These are phyloP conservation scores for Mortierella alpina DNA, from an alignment of 192 early-diverging fungal genomes.

Conservation along the genomic window DNA sequence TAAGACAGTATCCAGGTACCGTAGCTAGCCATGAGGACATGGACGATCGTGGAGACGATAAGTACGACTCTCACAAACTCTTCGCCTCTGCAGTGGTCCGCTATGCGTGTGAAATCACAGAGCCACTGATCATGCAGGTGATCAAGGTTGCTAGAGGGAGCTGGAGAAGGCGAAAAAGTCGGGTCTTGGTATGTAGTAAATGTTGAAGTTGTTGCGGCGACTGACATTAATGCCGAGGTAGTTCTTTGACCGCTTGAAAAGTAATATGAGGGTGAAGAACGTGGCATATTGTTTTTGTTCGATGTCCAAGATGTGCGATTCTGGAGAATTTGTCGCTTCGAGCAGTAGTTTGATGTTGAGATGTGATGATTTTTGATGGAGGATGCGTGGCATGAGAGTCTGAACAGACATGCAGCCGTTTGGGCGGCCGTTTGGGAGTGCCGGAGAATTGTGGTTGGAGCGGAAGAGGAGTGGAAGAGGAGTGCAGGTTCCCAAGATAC, in stretches of 20 bases:
- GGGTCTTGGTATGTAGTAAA: background rate
- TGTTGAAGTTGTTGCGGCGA: slow-evolving; percentile 1
- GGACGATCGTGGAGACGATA: slow-evolving; percentile 21
- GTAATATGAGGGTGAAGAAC: background rate
- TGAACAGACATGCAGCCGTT: too few relatives aligned
- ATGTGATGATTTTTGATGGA: too few relatives aligned
- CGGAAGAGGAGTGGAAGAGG: too few relatives aligned
- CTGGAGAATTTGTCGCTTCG: too few relatives aligned
- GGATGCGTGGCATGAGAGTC: too few relatives aligned
- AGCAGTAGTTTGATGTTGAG: too few relatives aligned
- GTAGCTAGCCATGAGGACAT: slow-evolving; percentile 16
- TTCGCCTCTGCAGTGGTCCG: slow-evolving; percentile 19
- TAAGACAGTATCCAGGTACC: slow-evolving; percentile 42
- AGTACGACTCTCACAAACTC: slow-evolving; percentile 36
- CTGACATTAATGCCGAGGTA: too few relatives aligned
- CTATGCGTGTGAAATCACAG: slow-evolving; percentile 38
- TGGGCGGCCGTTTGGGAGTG: too few relatives aligned
- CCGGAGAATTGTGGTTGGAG: too few relatives aligned
- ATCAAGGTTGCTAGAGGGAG: background rate
- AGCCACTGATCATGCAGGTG: background rate
- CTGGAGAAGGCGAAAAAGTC: background rate
- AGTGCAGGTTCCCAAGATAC: too few relatives aligned
- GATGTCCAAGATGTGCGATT: background rate
- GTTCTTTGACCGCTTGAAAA: too few relatives aligned
- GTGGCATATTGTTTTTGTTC: background rate